phyloP scores from a whole-genome alignment of 805 yeast species.

The Candida caryicola region DNA sequence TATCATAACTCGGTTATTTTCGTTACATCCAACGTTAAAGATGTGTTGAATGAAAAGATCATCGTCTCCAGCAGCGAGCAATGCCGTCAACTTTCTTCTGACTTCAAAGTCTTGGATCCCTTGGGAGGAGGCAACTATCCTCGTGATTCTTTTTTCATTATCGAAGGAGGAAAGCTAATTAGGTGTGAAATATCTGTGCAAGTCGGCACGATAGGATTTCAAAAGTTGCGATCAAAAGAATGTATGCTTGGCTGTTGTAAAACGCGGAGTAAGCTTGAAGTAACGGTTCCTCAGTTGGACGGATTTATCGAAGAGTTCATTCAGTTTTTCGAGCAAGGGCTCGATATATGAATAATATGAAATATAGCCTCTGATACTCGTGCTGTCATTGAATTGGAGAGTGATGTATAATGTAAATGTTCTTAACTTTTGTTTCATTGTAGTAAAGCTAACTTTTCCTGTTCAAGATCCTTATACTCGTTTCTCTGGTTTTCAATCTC shows the following conservation, averaged over 20 bases:
- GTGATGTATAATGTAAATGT: too few species aligned
- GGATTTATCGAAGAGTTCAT: slow-evolving; percentile 9
- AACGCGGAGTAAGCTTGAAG: slow-evolving; percentile 8
- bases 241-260: slow-evolving; percentile 4
- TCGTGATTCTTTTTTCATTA: slow-evolving; percentile 24
- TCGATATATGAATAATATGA: not conserved
- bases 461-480: slow-evolving; percentile 40
- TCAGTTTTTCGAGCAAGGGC: not conserved
- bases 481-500: slow-evolving; percentile 41
- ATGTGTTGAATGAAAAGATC: not conserved
- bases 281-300: slow-evolving; percentile 4
- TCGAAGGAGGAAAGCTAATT: slow-evolving; percentile 14
- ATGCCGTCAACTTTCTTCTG: slow-evolving; percentile 21
- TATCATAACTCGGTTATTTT: slow-evolving; percentile 9
- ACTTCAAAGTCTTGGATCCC: slow-evolving; percentile 30
- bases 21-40: slow-evolving; percentile 15
- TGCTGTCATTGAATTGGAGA: not conserved
- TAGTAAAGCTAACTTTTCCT: slow-evolving; percentile 37
- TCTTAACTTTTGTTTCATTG: slow-evolving; percentile 20
- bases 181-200: slow-evolving; percentile 11
- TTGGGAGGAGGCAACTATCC: slow-evolving; percentile 39
- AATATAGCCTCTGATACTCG: not conserved
- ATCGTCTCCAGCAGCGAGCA: slow-evolving; percentile 11
- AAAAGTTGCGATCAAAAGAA: slow-evolving; percentile 1
- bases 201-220: slow-evolving; percentile 1